Evolutionary conservation across 1,284 basidiomycete genomes (phyloP), one percentile per base, ranked within the genome.

Genomic region (Cutaneotrichosporon sp.): DNA sequence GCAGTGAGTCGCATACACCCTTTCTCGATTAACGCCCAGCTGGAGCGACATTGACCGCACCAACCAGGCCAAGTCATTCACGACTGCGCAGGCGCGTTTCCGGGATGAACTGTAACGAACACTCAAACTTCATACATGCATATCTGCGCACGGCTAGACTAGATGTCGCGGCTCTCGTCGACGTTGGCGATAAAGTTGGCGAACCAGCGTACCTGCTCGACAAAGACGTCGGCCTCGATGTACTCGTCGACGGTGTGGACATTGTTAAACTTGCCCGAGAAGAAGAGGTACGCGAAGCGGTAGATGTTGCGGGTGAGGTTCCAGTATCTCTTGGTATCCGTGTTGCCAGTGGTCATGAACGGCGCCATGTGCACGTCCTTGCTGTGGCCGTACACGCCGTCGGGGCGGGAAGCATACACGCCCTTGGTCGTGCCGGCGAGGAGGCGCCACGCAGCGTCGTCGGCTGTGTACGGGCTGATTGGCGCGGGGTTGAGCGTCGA

Each of bases 291-390:
- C 2, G 63, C 69, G 41, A 69, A 72, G 33, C 69, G 64, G 58
- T 70, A 72, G 42, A 73, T 71, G 58, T 71, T 72, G 9, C 51
- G 47, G 23, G 71, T 72, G 42, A 73, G 59, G 50, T 62, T 63
- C 71, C 71, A 73, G 63, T 70, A 70, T 46, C 63, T 61, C 59
- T 68, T 70, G 4, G 71, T 73, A 51, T 73, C 70, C 46, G 70
- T 73, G 55, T 73, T 73, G 39, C 66, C 66, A 14, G 66, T 70
- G 34, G 63, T 63, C 48, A 65, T 58, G 18, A 61, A 56, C 8
- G 70, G 69, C 4, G 66, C 66, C 55, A 71, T 65, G 26, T 64
- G 46, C 44, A 73, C 45, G 10, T 59, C 58, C 55, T 42, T 56
- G 52, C 41, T 34, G 42, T 41, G 23, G 14, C 22, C 40, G 18